These are phyloP conservation scores for Pseudomassariella vexata DNA, from an alignment of 2,329 filamentous ascomycete genomes.

Conservation along the genomic window DNA sequence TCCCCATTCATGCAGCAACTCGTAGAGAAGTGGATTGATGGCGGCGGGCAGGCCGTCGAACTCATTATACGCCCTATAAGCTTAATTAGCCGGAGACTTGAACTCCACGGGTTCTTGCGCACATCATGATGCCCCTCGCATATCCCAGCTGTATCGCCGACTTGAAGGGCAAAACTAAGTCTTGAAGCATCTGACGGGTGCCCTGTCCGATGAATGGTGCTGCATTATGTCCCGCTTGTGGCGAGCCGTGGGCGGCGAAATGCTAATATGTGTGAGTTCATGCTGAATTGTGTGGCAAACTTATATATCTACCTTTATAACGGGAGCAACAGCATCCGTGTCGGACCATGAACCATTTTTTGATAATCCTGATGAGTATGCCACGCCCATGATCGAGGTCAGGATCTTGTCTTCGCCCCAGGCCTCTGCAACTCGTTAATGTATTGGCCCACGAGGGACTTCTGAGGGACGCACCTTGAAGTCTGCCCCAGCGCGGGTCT, in stretches of 20 bases:
- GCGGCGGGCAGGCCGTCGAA: slow-evolving; percentile 33
- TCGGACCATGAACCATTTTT: slow-evolving; percentile 37
- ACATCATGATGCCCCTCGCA: slow-evolving; percentile 38
- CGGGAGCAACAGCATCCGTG: slow-evolving; percentile 34
- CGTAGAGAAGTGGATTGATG: slow-evolving; percentile 31
- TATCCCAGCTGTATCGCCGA: slow-evolving; percentile 35
- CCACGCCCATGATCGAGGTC: slow-evolving; percentile 37
- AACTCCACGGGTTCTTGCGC: too few species aligned
- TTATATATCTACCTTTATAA: slow-evolving; percentile 35
- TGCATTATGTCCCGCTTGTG: slow-evolving; percentile 35
- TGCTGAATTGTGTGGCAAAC: too few species aligned
- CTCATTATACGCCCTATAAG: slow-evolving; percentile 30
- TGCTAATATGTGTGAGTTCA: slow-evolving; percentile 19
- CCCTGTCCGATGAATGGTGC: slow-evolving; percentile 37
- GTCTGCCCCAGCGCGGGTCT: slow-evolving; percentile 36
- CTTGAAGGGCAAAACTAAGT: slow-evolving; percentile 36
- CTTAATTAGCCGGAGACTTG: not conserved
- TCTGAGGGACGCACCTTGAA: slow-evolving; percentile 25
- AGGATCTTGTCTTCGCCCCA: slow-evolving; percentile 40
- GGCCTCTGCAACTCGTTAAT: slow-evolving; percentile 25
- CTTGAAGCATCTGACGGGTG: slow-evolving; percentile 33
- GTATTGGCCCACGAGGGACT: not conserved
- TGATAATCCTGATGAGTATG: slow-evolving; percentile 34
- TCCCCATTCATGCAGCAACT: slow-evolving; percentile 30
- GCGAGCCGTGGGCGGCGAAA: slow-evolving; percentile 37